Evolutionary conservation across 1,284 basidiomycete species (phyloP), one percentile per base, ranked within the genome.

Genomic region (Rhizoctonia solani): DNA sequence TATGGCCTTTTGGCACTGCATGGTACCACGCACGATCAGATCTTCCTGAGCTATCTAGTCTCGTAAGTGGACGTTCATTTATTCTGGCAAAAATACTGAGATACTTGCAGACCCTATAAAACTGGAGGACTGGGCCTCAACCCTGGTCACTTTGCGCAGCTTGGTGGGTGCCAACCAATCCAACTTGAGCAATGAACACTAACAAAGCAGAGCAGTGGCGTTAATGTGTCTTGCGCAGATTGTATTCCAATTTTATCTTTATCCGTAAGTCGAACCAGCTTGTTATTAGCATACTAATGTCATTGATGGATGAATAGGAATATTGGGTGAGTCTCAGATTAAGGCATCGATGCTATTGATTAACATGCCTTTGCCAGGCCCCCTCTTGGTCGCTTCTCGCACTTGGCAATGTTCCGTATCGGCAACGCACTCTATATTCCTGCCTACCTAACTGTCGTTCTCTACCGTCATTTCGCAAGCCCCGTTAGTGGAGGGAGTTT

Each of bases 21-120:
- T 74, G 84, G 84, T 41, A 92, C 90, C n/a, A 90, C 89, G 2
- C 90, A 92, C 73, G 90, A 92, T 78, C 90, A 92, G 75, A 78
- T 92, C 21, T 92, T 92, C 77, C 83, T 91, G 76, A 87, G 88
- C 1, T 92, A 92, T 76, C 84, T 92, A 34, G 88, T 91, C 66
- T 86, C 88, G 90, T 92, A 71, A 80, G 87, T 82, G 1, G 59
- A 49, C 34, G 32, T 41, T 54, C 9, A 16, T 21, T 56, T 13
- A 39, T 46, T 54, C 44, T 32, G 32, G 71, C 68, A 46, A 71
- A 27, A 13, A 3, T 70, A 25, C 27, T 39, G 68, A 42, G 23
- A 13, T 41, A 21, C 13, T 16, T 42, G 6, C 54, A 92, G 90
- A 29, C 84, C 88, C 74, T 90, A 87, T 73, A 78, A 82, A 37